These are phyloP conservation scores for Cinnamomum micranthum DNA, from an alignment of 164 flowering plant genomes.

Conservation along the genomic window DNA sequence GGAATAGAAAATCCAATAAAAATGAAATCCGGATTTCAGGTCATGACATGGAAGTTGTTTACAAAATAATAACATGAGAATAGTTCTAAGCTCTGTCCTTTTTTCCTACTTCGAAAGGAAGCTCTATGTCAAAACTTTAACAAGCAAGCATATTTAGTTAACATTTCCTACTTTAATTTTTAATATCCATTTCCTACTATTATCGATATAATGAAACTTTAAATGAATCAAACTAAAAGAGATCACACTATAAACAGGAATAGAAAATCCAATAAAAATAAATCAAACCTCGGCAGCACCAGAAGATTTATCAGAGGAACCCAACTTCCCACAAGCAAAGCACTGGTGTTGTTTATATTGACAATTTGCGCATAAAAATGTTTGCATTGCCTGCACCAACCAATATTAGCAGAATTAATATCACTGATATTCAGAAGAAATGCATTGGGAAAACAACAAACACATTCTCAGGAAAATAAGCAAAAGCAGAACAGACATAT, in stretches of 20 bases:
- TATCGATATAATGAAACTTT: background rate
- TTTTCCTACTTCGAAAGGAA: no score
- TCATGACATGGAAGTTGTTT: no score
- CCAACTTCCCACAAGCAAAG: conserved; percentile 72
- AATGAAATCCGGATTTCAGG: background rate
- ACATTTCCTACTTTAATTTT: no score
- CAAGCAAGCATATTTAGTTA: no score
- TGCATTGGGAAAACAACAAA: background rate
- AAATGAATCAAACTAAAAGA: no score
- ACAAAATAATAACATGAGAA: no score
- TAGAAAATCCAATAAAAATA: background rate
- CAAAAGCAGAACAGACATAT: background rate
- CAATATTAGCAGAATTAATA: background rate
- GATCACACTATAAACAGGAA: no score
- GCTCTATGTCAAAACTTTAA: no score
- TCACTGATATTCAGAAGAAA: background rate
- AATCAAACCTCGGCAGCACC: conserved; percentile 56
- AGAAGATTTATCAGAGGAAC: conserved; percentile 62
- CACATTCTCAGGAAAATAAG: background rate
- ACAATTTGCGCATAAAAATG: conserved; percentile 68
- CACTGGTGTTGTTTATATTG: conserved; percentile 69
- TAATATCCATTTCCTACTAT: no score
- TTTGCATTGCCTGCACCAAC: conserved; percentile 45
- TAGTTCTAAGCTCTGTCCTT: no score
- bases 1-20: background rate